phyloP scores from a whole-genome alignment of 1,284 basidiomycete genomes.

The Stygiomarasmius scandens region DNA sequence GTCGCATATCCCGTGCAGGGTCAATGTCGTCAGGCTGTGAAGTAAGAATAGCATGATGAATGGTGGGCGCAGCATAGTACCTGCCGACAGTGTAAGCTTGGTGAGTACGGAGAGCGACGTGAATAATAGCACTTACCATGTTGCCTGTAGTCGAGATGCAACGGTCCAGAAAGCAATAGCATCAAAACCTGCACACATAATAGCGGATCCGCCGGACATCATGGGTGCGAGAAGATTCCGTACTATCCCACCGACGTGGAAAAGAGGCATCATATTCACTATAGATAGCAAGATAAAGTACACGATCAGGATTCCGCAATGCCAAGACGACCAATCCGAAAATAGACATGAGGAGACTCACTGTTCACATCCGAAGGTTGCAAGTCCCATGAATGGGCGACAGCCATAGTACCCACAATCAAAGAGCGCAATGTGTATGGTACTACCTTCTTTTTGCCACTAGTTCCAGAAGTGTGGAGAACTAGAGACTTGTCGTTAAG shows the following conservation, averaged over 20 bases:
- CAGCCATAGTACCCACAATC: constrained; percentile 60
- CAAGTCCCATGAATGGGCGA: constrained; percentile 59
- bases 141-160: constrained; percentile 39
- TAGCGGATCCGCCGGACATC: constrained; percentile 48
- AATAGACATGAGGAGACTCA: constrained; percentile 26
- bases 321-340: background rate
- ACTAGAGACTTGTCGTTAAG: constrained; percentile 56
- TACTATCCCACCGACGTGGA: constrained; percentile 58
- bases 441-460: constrained; percentile 61
- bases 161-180: constrained; percentile 55
- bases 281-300: background rate
- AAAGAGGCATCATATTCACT: constrained; percentile 69
- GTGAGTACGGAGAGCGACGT: constrained; percentile 28
- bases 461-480: constrained; percentile 67
- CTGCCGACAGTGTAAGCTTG: constrained; percentile 26
- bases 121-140: constrained; percentile 35
- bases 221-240: constrained; percentile 55
- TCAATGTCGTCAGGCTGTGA: constrained; percentile 35
- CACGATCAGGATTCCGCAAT: too few species aligned
- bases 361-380: constrained; percentile 44
- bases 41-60: constrained; percentile 47
- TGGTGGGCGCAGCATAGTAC: constrained; percentile 51
- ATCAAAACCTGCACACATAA: constrained; percentile 52
- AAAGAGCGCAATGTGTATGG: constrained; percentile 62
- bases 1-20: constrained; percentile 34